Conservation (phyloP, 768 basidiomycete species). For the Russula brevipes region DNA sequence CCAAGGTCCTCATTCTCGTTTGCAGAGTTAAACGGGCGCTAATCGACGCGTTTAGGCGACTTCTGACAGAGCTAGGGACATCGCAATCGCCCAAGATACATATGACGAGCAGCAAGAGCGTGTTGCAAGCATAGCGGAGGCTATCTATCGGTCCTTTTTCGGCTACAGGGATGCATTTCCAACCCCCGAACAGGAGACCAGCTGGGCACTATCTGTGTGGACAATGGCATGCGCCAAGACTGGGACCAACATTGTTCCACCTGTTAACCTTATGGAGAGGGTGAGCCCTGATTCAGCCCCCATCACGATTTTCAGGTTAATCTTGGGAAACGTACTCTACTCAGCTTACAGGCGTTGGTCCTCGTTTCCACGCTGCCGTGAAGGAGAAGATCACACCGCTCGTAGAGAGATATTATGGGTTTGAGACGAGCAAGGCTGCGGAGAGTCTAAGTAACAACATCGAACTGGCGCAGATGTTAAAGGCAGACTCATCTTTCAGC, state of each 20-base stretch:
- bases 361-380: conserved; percentile 3
- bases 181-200: conserved; percentile 8
- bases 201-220: conserved; percentile 11
- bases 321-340: neutral
- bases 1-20: conserved; percentile 8
- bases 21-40: neutral
- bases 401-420: conserved; percentile 15
- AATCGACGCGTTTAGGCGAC: conserved; percentile 3
- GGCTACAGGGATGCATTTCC: conserved; percentile 16
- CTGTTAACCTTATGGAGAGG: conserved; percentile 1
- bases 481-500: conserved; percentile 9
- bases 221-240: conserved; percentile 10
- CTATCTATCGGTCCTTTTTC: conserved; percentile 16
- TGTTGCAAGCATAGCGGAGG: neutral
- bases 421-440: conserved; percentile 15
- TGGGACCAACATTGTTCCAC: neutral
- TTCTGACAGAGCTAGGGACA: conserved; percentile 13
- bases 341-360: conserved; percentile 4
- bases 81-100: neutral
- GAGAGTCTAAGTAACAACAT: conserved; percentile 8
- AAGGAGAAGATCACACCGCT: conserved; percentile 15
- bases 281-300: neutral
- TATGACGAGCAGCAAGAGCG: neutral
- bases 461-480: conserved; percentile 1
- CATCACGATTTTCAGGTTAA: neutral